A percentile compares a stretch with the other conserved stretches of the same genome.
These are phyloP conservation scores for Nothophytophthora sp. DNA, from an alignment of 352 stramenopile species.

Conservation along the genomic window DNA sequence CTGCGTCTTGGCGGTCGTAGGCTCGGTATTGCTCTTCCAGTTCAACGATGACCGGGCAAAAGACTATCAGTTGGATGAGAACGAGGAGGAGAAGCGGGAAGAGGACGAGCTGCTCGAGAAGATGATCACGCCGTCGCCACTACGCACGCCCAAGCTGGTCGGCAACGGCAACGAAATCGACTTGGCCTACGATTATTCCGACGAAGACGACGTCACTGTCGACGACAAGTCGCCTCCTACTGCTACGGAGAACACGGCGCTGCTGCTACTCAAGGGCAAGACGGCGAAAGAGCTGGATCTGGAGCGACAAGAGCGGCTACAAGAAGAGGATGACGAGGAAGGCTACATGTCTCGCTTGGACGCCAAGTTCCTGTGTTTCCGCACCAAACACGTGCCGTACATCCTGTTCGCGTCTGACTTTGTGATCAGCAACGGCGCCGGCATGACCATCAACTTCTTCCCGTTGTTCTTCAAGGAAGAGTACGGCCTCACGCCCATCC, in stretches of 20 bases:
- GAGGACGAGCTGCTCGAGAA: conserved; percentile 20
- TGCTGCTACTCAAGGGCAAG: conserved; percentile 31
- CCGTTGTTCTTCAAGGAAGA: conserved; percentile 84
- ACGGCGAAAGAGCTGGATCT: conserved; percentile 25
- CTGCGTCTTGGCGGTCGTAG: conserved; percentile 48
- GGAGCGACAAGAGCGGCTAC: conserved; percentile 27
- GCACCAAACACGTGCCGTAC: conserved; percentile 64
- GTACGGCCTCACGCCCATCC: conserved; percentile 73
- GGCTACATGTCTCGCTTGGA: conserved; percentile 33
- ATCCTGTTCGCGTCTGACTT: conserved; percentile 79
- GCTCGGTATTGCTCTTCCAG: conserved; percentile 53
- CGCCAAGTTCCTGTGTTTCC: conserved; percentile 63
- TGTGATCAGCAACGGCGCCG: conserved; percentile 83
- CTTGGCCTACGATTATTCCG: conserved; percentile 74
- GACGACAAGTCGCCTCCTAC: conserved; percentile 26
- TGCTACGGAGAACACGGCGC: conserved; percentile 34
- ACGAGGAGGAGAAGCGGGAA: conserved; percentile 16
- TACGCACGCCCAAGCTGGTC: conserved; percentile 63
- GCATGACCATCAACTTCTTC: conserved; percentile 89
- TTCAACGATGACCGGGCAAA: conserved; percentile 68
- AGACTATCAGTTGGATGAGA: conserved; percentile 32
- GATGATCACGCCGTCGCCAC: conserved; percentile 23
- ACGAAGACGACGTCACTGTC: conserved; percentile 43
- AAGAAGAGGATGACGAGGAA: conserved; percentile 25
- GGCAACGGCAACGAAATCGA: conserved; percentile 53